Base-by-base conservation (phyloP, 257 asterid genomes). In the Rehmannia glutinosa region DNA sequence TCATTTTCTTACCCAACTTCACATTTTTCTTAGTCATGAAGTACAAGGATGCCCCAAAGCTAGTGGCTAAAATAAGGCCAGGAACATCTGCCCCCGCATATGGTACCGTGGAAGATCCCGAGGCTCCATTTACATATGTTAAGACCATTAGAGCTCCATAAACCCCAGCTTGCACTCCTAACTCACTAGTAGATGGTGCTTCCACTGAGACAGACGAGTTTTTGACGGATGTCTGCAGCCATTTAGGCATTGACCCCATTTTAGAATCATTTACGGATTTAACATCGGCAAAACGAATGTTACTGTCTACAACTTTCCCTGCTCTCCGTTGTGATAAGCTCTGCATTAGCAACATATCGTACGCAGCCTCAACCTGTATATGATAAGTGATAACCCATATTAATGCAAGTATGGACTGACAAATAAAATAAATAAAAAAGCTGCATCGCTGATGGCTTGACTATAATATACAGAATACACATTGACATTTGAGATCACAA, bases 81-180 rank as follows among this genome's bases (percentile, higher is more conserved):
- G 98, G 97, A 36, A 95, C 94, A 80, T 89, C 98, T 17, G 95
- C 86, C 50, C 89, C 96, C 43, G 81, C 78, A 87, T 84, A 86
- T 3, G 93, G 71, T 46, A 70, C 80, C 20, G 76, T 53, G 5
- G 90, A 56, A 55, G 95, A 73, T 23, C 83, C 33, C 28, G 96
- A 77, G 66, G 91, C 90, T 77, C 97, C 99, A 75, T 95, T 95
- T 42, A 78, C 90, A 70, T 87, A 95, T 13, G 94, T 86, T 73
- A 91, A 68, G 52, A 81, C 96, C 90, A 86, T 89, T 68, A 95
- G 79, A 81, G 97, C 99, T 71, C 97, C 99, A 72, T 95, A 91
- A 1, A 95, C 98, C 38, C 97, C 98, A 25, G 95, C 98, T 71
- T 95, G 98, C 57, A 95, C 77, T n/a, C 98, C 98, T 51, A 95